A percentile compares a stretch with the other conserved stretches of the same genome.
Evolutionary conservation across 768 basidiomycete species (phyloP).

Genomic region (Boletus coccyginus): DNA sequence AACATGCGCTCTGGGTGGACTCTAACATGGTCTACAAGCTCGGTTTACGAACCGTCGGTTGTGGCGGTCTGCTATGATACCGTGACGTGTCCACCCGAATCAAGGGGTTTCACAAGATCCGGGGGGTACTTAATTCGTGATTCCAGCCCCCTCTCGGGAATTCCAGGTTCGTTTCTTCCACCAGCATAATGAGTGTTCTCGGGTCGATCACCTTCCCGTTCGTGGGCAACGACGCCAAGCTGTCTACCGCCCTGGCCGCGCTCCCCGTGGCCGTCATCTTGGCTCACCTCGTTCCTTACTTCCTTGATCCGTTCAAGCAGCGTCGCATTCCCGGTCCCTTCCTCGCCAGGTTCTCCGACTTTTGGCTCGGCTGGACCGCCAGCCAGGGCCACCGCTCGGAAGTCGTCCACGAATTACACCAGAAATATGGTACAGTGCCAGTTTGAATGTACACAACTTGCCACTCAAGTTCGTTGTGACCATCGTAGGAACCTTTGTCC

Average conservation of each 20-base stretch:
- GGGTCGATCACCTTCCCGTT: slow-evolving; percentile 7
- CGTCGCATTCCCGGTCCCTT: slow-evolving; percentile 66
- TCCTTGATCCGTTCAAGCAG: slow-evolving; percentile 58
- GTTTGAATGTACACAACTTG: not conserved
- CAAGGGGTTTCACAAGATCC: slow-evolving; percentile 3
- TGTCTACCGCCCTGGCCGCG: slow-evolving; percentile 6
- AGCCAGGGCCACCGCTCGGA: slow-evolving; percentile 76
- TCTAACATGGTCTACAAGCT: no score
- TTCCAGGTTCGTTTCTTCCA: slow-evolving; percentile 1
- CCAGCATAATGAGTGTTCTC: slow-evolving; percentile 18
- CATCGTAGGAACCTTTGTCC: slow-evolving; percentile 56
- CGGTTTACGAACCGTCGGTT: no score
- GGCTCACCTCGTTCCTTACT: slow-evolving; percentile 44
- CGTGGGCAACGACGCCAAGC: not conserved
- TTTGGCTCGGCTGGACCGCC: slow-evolving; percentile 67
- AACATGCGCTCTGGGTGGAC: no score
- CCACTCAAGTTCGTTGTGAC: not conserved
- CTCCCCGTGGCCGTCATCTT: slow-evolving; percentile 21
- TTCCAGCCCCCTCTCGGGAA: not conserved
- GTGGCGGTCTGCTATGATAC: no score
- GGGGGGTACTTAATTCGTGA: not conserved
- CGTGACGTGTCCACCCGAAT: no score
- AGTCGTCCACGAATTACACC: slow-evolving; percentile 67
- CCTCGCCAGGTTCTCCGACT: slow-evolving; percentile 66
- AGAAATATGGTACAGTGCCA: slow-evolving; percentile 58